phyloP scores from a whole-genome alignment of 2,329 filamentous ascomycete species.

The Calonectria hongkongensis region DNA sequence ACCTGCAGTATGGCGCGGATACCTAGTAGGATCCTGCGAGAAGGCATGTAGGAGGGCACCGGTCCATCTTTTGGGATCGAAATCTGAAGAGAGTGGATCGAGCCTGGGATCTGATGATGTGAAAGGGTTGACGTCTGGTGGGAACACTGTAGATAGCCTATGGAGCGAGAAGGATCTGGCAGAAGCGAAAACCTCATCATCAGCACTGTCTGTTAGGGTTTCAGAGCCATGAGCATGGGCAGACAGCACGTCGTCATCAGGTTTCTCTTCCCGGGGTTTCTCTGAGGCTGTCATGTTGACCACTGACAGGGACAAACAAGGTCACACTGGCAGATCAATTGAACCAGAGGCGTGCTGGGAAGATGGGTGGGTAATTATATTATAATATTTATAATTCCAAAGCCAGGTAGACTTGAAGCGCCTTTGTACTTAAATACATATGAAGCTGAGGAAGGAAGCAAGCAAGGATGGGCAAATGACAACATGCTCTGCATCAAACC shows the following conservation, averaged over 20 bases:
- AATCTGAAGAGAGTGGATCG: constrained; percentile 41
- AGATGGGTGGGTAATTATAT: neutral
- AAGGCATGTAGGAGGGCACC: constrained; percentile 45
- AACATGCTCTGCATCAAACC: constrained; percentile 25
- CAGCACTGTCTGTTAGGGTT: constrained; percentile 27
- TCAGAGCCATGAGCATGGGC: constrained; percentile 24
- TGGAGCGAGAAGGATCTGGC: constrained; percentile 46
- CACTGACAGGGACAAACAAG: neutral
- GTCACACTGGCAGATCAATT: neutral
- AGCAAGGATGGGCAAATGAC: neutral
- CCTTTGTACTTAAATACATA: constrained; percentile 30
- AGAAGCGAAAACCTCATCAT: constrained; percentile 38
- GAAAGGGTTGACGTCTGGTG: constrained; percentile 36
- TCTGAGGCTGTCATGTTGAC: constrained; percentile 22
- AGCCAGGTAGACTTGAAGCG: neutral
- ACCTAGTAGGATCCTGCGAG: constrained; percentile 43
- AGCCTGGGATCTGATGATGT: constrained; percentile 38
- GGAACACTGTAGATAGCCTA: constrained; percentile 39
- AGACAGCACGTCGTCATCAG: constrained; percentile 7
- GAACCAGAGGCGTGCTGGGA: neutral
- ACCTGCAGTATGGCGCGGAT: constrained; percentile 41
- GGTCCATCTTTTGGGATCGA: constrained; percentile 39
- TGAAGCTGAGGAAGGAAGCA: neutral
- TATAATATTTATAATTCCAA: neutral
- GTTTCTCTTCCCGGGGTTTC: neutral